phyloP scores from a whole-genome alignment of 2,329 filamentous ascomycete species.

The Xylariomycetidae sp. region DNA sequence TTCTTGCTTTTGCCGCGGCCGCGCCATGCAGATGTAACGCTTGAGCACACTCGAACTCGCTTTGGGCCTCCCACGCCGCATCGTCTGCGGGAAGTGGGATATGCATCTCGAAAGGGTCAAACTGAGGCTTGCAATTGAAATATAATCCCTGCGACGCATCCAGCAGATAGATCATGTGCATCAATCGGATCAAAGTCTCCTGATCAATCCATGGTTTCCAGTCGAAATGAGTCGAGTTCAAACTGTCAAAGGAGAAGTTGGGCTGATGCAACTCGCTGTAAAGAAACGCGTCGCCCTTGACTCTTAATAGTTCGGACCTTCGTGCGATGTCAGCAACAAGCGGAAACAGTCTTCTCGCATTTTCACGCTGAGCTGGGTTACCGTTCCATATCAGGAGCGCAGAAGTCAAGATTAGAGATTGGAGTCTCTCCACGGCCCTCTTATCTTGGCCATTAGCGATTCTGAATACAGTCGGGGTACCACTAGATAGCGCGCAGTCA shows the following conservation, averaged over 20 bases:
- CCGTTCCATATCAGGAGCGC: conserved; percentile 67
- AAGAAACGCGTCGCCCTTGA: conserved; percentile 43
- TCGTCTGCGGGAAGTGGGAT: conserved; percentile 70
- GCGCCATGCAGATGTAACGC: conserved; percentile 60
- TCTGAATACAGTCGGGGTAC: conserved; percentile 29
- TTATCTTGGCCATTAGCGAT: conserved; percentile 33
- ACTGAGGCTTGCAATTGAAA: conserved; percentile 62
- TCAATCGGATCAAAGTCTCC: conserved; percentile 61
- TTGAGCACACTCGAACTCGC: conserved; percentile 54
- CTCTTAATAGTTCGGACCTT: conserved; percentile 50
- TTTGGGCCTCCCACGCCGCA: conserved; percentile 66
- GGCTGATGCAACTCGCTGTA: conserved; percentile 60
- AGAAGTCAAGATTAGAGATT: conserved; percentile 60
- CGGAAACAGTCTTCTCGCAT: conserved; percentile 55
- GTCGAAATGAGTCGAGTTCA: conserved; percentile 51
- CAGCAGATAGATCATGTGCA: conserved; percentile 61
- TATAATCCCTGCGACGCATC: conserved; percentile 65
- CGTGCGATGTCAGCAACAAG: conserved; percentile 53
- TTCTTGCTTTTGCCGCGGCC: conserved; percentile 48
- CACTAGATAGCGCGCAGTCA: conserved; percentile 44
- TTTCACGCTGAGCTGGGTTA: conserved; percentile 58
- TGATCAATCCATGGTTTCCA: conserved; percentile 68
- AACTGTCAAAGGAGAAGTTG: conserved; percentile 39
- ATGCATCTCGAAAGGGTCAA: conserved; percentile 60
- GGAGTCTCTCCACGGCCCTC: conserved; percentile 59